Base-by-base conservation (phyloP, 2,329 filamentous ascomycete species). In the Beauveria bassiana region DNA sequence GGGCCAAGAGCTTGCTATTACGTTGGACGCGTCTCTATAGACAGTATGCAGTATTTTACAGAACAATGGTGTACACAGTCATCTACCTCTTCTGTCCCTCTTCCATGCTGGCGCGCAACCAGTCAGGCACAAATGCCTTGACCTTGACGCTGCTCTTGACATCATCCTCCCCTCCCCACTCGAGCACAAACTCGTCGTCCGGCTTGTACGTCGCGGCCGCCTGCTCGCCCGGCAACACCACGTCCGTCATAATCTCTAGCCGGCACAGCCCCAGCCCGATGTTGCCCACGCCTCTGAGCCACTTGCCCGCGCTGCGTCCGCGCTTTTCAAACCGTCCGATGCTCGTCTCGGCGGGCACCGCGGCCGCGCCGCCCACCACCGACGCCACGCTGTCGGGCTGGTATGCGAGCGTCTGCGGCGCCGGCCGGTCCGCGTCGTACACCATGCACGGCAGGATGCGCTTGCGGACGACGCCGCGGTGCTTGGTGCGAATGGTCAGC, bases 381-480 rank as follows among this genome's bases (percentile, higher is more conserved):
- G 69, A 69, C 1, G 63, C 65, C 8, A 64, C 57, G 22, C 64
- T 61, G 22, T 65, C 68, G 1, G 78, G 73, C 2, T 75, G 69
- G 69, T 87, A 87, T 52, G 75, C 73, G 40, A 87, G 73, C 6
- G 65, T 65, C 47, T 72, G 67, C 70, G 74, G 72, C 22, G 72
- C 68, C 3, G 70, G 68, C 28, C 75, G 73, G 42, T 77, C 75
- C 6, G 72, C 72, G 7, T 76, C 77, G 72, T 93, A 95, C 18
- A 97, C 70, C 65, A 88, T 76, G 40, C 93, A 86, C 0, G 95
- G 95, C 58, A 99, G 73, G 55, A 98, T 85, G 55, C 95, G 83
- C 80, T 97, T 96, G 64, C 95, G 83, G 46, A 99, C 91, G 18
- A 99, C 91, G 24, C 95, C 95, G 14, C 89, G 93, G 75, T 99